phyloP scores from a whole-genome alignment of 805 yeast species.

The Myxozyma mucilagina region DNA sequence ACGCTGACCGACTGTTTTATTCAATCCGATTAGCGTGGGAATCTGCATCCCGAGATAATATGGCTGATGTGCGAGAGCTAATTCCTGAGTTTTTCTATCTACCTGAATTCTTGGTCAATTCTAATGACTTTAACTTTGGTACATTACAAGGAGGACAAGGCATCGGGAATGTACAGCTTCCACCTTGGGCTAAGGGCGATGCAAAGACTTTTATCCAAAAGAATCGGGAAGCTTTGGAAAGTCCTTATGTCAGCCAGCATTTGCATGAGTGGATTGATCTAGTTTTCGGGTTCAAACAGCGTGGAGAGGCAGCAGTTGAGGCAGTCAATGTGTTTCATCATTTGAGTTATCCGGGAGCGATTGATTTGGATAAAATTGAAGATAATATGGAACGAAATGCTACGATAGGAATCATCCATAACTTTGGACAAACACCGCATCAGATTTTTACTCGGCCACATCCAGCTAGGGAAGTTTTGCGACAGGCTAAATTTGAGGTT shows the following conservation, averaged over 20 bases:
- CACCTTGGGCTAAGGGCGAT: constrained; percentile 82
- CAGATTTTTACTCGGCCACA: constrained; percentile 72
- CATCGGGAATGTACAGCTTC: constrained; percentile 65
- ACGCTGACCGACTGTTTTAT: constrained; percentile 77
- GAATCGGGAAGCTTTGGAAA: constrained; percentile 81
- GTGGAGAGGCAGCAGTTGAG: constrained; percentile 65
- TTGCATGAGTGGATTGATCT: constrained; percentile 84
- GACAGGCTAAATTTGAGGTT: constrained; percentile 21
- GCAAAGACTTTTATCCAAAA: constrained; percentile 71
- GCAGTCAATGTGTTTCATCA: constrained; percentile 79
- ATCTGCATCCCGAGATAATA: constrained; percentile 74
- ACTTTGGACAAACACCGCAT: constrained; percentile 87
- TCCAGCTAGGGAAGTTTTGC: constrained; percentile 48
- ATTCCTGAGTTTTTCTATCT: constrained; percentile 83
- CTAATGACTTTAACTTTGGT: constrained; percentile 71
- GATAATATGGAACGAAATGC: constrained; percentile 76
- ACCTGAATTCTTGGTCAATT: constrained; percentile 73
- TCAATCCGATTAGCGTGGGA: constrained; percentile 78
- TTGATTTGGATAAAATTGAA: constrained; percentile 68
- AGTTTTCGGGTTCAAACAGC: constrained; percentile 77
- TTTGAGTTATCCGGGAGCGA: constrained; percentile 80
- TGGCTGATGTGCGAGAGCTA: constrained; percentile 84
- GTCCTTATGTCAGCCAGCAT: constrained; percentile 73
- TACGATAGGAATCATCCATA: constrained; percentile 80
- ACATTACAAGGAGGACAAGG: constrained; percentile 56